A percentile compares a stretch with the other conserved stretches of the same genome.
Conservation (phyloP, 768 basidiomycete genomes). For the Termitomyces sp. region DNA sequence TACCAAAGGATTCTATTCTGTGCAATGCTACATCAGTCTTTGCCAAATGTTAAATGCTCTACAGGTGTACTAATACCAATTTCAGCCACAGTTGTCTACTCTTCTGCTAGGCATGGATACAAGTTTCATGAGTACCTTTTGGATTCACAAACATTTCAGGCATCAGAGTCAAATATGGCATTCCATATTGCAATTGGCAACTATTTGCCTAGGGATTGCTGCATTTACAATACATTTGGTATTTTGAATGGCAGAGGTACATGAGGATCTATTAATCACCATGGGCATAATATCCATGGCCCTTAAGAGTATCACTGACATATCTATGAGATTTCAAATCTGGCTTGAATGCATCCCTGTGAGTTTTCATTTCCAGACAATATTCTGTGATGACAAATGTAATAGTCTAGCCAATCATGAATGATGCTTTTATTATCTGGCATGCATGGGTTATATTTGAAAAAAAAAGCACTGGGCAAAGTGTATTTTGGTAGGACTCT, state of each 20-base stretch:
- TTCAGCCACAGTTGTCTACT: not conserved
- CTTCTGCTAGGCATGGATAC: not conserved
- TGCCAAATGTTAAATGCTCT: not conserved
- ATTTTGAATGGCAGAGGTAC: not conserved
- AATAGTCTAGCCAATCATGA: not conserved
- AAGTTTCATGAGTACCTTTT: not conserved
- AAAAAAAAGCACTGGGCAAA: not conserved
- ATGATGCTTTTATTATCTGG: not conserved
- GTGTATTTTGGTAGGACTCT: not conserved
- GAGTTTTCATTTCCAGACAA: not conserved
- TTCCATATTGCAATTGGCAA: not conserved
- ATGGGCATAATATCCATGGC: too few species aligned
- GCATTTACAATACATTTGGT: not conserved
- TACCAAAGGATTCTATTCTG: too few species aligned
- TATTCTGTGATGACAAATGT: not conserved
- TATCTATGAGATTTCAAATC: not conserved
- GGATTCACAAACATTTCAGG: not conserved
- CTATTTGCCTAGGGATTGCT: not conserved
- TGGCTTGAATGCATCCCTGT: not conserved
- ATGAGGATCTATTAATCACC: too few species aligned
- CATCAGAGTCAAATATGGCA: not conserved
- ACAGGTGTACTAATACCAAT: not conserved
- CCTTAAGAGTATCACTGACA: too few species aligned
- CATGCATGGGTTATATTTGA: not conserved
- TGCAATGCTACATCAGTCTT: too few species aligned